Conservation (phyloP, 2,329 filamentous ascomycete genomes). For the Aspergillus thermomutatus region DNA sequence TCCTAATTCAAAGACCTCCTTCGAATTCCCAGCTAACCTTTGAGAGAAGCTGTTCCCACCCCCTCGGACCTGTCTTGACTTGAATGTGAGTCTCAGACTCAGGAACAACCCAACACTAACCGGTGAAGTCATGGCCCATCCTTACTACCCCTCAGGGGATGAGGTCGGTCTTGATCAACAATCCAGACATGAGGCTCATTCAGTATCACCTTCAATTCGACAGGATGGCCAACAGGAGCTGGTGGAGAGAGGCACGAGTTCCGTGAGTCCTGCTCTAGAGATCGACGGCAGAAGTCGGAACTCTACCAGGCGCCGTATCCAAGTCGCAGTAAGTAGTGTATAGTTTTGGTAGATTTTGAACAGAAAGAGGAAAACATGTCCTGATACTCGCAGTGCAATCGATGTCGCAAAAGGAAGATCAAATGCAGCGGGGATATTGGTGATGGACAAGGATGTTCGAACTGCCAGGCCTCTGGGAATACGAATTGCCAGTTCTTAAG, state of each 20-base stretch:
- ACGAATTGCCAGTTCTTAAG: constrained; percentile 72
- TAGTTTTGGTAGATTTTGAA: background rate
- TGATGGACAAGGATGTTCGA: constrained; percentile 72
- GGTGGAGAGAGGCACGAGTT: constrained; percentile 15
- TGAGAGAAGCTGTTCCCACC: constrained; percentile 9
- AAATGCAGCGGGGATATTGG: constrained; percentile 84
- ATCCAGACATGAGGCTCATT: constrained; percentile 21
- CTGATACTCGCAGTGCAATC: constrained; percentile 63
- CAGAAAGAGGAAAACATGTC: background rate
- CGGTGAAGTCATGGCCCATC: constrained; percentile 22
- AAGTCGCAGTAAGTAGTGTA: constrained; percentile 46
- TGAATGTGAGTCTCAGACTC: constrained; percentile 16
- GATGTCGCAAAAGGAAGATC: constrained; percentile 92
- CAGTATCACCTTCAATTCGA: constrained; percentile 23
- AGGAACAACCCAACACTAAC: constrained; percentile 14
- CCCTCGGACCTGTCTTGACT: constrained; percentile 6
- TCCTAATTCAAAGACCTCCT: constrained; percentile 15
- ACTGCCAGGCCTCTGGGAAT: constrained; percentile 71
- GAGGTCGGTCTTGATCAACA: constrained; percentile 21
- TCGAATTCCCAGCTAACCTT: constrained; percentile 10
- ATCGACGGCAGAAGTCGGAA: constrained; percentile 38
- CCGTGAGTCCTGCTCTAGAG: constrained; percentile 22
- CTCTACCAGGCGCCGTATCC: constrained; percentile 49
- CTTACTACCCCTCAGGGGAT: constrained; percentile 20
- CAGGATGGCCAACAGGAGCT: constrained; percentile 25